phyloP scores from a whole-genome alignment of 2,329 filamentous ascomycete species.

The Xylariaceae sp. region DNA sequence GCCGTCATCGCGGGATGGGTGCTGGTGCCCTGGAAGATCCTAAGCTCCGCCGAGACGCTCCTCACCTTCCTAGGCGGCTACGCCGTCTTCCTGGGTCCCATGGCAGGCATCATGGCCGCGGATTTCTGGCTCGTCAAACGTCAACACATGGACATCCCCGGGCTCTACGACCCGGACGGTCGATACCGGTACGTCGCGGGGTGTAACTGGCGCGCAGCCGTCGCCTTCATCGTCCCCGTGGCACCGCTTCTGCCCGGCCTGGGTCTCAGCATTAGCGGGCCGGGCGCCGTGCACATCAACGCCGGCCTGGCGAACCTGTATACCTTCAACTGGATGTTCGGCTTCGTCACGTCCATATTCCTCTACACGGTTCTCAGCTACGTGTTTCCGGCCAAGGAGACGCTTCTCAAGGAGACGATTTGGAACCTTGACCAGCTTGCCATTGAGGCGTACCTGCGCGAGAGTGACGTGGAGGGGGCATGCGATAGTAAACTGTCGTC shows the following conservation, averaged over 20 bases:
- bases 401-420: constrained; percentile 52
- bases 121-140: constrained; percentile 67
- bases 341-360: constrained; percentile 61
- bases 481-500: constrained; percentile 5
- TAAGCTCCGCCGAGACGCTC: constrained; percentile 63
- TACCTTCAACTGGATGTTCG: constrained; percentile 70
- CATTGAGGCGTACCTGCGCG: constrained; percentile 32
- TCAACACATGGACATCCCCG: constrained; percentile 55
- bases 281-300: constrained; percentile 37
- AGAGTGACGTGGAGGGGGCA: constrained; percentile 27
- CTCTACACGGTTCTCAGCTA: constrained; percentile 61
- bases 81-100: constrained; percentile 67
- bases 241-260: constrained; percentile 64
- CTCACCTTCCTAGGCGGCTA: constrained; percentile 69
- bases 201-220: constrained; percentile 65
- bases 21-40: constrained; percentile 71
- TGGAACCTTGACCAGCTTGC: constrained; percentile 43
- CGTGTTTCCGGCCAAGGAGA: constrained; percentile 56
- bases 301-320: constrained; percentile 62
- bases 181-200: constrained; percentile 55
- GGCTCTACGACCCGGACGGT: constrained; percentile 46
- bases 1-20: constrained; percentile 62
- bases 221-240: constrained; percentile 63
- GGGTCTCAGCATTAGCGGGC: constrained; percentile 49
- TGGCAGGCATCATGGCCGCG: constrained; percentile 64